Percentiles rank a stretch among this genome's conserved stretches.
Conservation (phyloP, 2,329 filamentous ascomycete genomes). For the Tolypocladium ophioglossoides region DNA sequence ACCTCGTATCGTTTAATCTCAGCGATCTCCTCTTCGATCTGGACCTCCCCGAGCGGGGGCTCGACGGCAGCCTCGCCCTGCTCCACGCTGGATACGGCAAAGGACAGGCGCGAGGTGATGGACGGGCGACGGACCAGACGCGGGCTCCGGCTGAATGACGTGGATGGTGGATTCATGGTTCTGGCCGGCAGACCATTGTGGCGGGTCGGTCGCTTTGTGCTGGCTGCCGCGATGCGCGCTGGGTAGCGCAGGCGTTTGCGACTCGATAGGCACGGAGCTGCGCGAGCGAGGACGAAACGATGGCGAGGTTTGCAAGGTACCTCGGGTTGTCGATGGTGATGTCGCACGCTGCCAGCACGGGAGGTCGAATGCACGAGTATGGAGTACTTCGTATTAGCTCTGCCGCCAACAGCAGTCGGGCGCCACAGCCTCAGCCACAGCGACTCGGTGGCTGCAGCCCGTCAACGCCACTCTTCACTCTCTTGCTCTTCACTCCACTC, state of each 20-base stretch:
- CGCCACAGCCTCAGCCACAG: neutral
- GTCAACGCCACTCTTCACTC: too few relatives aligned
- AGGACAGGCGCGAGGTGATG: slow-evolving; percentile 55
- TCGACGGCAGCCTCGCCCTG: slow-evolving; percentile 44
- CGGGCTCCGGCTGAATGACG: slow-evolving; percentile 33
- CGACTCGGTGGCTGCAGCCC: slow-evolving; percentile 13
- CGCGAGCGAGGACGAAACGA: neutral
- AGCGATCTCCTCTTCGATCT: slow-evolving; percentile 88
- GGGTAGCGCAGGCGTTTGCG: neutral
- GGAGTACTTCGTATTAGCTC: too few relatives aligned
- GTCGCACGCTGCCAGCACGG: neutral
- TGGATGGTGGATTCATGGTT: slow-evolving; percentile 40
- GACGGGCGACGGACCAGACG: slow-evolving; percentile 40
- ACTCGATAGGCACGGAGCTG: neutral
- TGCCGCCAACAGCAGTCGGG: neutral
- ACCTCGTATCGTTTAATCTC: slow-evolving; percentile 96
- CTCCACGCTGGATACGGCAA: slow-evolving; percentile 55
- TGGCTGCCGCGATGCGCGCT: neutral
- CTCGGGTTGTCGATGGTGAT: neutral
- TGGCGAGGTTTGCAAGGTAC: neutral
- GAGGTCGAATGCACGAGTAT: too few relatives aligned
- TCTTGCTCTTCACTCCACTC: too few relatives aligned
- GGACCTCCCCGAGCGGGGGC: slow-evolving; percentile 47
- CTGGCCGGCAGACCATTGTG: slow-evolving; percentile 27
- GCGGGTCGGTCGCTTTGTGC: slow-evolving; percentile 7